A percentile compares a stretch with the other conserved stretches of the same genome.
Conservation (phyloP, 176 grass and related monocot species). For the Ampelocalamus luodianensis region DNA sequence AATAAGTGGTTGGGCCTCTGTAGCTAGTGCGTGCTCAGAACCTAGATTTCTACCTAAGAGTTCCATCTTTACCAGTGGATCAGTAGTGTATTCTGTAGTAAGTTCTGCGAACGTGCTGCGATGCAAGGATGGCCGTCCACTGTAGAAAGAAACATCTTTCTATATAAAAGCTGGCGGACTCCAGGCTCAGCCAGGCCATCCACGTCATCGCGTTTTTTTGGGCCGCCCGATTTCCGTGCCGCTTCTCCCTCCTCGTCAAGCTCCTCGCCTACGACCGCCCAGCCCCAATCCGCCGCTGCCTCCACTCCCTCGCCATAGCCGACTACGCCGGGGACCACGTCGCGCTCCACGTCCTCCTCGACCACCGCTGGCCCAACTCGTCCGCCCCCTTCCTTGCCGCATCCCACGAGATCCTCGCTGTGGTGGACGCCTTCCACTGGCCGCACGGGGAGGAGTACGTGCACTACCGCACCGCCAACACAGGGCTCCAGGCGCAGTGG, state of each 20-base stretch:
- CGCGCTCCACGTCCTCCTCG: slow-evolving; percentile 74
- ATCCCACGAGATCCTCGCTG: slow-evolving; percentile 63
- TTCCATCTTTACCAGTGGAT: too few relatives aligned
- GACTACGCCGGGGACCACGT: slow-evolving; percentile 80
- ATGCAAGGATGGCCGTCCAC: too few relatives aligned
- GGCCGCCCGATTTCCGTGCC: too few relatives aligned
- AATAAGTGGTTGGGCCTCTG: too few relatives aligned
- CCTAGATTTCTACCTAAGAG: too few relatives aligned
- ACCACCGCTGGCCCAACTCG: slow-evolving; percentile 60
- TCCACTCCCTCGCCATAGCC: slow-evolving; percentile 74
- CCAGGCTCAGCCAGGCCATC: too few relatives aligned
- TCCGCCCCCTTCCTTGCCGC: slow-evolving; percentile 45
- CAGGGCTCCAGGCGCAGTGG: slow-evolving; percentile 91
- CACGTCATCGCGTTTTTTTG: too few relatives aligned
- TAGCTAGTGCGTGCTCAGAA: too few relatives aligned
- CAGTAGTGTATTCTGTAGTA: too few relatives aligned
- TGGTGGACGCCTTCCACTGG: slow-evolving; percentile 67
- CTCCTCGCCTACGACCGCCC: slow-evolving; percentile 55
- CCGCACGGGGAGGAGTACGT: slow-evolving; percentile 72
- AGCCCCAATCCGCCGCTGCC: slow-evolving; percentile 74
- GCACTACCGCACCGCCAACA: slow-evolving; percentile 70
- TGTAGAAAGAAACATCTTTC: too few relatives aligned
- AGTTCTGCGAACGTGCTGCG: too few relatives aligned
- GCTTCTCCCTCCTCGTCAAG: slow-evolving; percentile 79
- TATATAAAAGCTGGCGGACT: too few relatives aligned